These are phyloP conservation scores for Cutaneotrichosporon arboriforme DNA, from an alignment of 1,284 basidiomycete genomes.

Conservation along the genomic window DNA sequence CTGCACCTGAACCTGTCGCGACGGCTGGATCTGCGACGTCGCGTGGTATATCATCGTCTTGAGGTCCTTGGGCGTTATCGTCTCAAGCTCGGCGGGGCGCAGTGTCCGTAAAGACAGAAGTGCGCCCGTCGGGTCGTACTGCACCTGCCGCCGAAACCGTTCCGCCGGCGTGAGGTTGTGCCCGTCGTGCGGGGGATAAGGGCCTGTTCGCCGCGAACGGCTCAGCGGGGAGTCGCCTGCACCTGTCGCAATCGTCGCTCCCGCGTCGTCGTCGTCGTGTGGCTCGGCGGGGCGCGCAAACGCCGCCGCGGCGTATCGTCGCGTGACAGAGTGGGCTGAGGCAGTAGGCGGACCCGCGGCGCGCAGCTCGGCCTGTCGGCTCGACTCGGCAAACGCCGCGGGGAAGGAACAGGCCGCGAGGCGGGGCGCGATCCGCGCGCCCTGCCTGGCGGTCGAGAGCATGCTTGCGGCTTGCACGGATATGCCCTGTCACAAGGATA, in stretches of 20 bases:
- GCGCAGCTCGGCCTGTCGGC: slow-evolving; percentile 25
- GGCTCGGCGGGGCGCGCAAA: background rate
- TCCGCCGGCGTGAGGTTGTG: slow-evolving; percentile 10
- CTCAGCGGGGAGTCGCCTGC: no score
- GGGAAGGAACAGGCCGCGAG: slow-evolving; percentile 6
- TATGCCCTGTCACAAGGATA: no score
- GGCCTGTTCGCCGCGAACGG: background rate
- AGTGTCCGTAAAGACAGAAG: slow-evolving; percentile 5
- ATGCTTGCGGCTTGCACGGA: slow-evolving; percentile 10
- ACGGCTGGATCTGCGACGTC: background rate
- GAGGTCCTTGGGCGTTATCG: slow-evolving; percentile 12
- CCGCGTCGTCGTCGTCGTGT: background rate
- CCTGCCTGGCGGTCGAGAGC: slow-evolving; percentile 27
- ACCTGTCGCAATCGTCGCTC: no score
- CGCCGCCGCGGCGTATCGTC: background rate
- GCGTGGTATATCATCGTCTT: slow-evolving; percentile 8
- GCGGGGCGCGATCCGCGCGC: slow-evolving; percentile 12
- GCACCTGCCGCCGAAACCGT: slow-evolving; percentile 8
- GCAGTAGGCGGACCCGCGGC: no score
- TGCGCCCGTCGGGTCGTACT: slow-evolving; percentile 9
- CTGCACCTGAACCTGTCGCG: background rate
- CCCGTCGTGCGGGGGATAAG: background rate
- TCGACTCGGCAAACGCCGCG: slow-evolving; percentile 30
- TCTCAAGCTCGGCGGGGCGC: background rate
- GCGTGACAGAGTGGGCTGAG: background rate